Conservation (phyloP, 2,329 filamentous ascomycete genomes). For the Phialophora expanda region DNA sequence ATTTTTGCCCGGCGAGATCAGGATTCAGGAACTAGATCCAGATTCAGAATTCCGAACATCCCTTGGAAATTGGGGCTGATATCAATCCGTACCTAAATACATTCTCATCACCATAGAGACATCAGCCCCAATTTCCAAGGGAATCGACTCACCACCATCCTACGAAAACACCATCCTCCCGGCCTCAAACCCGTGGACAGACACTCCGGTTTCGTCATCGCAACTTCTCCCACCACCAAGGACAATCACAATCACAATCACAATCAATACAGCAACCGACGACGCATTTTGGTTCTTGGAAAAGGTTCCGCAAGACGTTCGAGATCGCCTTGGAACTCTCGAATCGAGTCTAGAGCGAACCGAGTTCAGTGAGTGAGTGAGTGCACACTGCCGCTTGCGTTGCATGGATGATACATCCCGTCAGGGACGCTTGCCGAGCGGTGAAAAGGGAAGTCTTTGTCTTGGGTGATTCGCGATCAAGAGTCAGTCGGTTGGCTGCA, state of each 20-base stretch:
- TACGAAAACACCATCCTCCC: constrained; percentile 30
- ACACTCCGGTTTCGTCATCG: not conserved
- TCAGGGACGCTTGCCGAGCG: too few relatives aligned
- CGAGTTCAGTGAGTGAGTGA: too few relatives aligned
- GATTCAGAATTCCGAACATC: not conserved
- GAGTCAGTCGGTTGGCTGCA: too few relatives aligned
- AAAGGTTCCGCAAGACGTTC: too few relatives aligned
- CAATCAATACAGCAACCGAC: constrained; percentile 5
- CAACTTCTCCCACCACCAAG: not conserved
- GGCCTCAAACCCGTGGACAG: constrained; percentile 16
- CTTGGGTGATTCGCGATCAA: too few relatives aligned
- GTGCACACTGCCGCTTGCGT: too few relatives aligned
- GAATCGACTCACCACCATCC: constrained; percentile 30
- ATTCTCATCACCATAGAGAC: not conserved
- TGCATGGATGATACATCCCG: too few relatives aligned
- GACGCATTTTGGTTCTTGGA: too few relatives aligned
- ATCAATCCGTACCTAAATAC: not conserved
- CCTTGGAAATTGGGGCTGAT: not conserved
- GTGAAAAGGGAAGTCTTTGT: too few relatives aligned
- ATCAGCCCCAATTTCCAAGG: too few relatives aligned
- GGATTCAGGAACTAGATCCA: not conserved
- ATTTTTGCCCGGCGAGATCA: not conserved
- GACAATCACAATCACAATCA: not conserved
- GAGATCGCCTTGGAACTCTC: too few relatives aligned
- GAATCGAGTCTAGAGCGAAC: too few relatives aligned